Conservation (phyloP, 148 eudicot species). For the Nepenthes gracilis region DNA sequence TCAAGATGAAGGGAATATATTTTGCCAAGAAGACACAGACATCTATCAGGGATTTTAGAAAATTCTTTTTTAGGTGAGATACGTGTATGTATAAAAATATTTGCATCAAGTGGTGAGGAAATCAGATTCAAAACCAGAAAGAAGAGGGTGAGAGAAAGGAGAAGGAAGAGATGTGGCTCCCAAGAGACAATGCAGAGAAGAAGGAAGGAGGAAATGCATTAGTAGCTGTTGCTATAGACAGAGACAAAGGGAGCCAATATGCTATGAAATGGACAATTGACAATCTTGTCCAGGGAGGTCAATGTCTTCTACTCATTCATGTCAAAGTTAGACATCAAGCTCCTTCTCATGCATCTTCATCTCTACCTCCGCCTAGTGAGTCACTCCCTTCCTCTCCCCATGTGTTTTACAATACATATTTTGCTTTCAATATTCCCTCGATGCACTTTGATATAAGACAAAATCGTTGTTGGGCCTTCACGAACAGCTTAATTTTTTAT, state of each 20-base stretch:
- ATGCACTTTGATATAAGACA: no score
- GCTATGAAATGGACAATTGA: conserved; percentile 88
- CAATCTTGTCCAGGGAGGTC: conserved; percentile 44
- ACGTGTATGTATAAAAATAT: no score
- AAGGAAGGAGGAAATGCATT: conserved; percentile 16
- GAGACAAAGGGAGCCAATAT: conserved; percentile 67
- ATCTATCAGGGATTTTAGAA: no score
- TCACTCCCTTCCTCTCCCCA: not conserved
- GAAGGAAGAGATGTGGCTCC: conserved; percentile 19
- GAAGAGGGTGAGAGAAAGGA: not conserved
- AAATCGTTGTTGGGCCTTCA: no score
- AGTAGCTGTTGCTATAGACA: conserved; percentile 67
- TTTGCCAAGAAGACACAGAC: no score
- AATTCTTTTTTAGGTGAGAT: no score
- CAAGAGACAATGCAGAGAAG: conserved; percentile 15
- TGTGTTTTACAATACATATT: not conserved
- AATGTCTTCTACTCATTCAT: conserved; percentile 55
- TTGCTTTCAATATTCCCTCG: not conserved
- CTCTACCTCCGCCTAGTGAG: not conserved
- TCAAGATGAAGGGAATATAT: no score
- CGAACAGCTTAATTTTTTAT: no score
- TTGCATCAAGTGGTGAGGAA: no score
- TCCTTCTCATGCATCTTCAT: not conserved
- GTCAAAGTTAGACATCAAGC: conserved; percentile 12
- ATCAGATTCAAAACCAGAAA: no score